Base-by-base conservation (phyloP, 1,284 basidiomycete genomes). In the Trichosporon coremiiforme region DNA sequence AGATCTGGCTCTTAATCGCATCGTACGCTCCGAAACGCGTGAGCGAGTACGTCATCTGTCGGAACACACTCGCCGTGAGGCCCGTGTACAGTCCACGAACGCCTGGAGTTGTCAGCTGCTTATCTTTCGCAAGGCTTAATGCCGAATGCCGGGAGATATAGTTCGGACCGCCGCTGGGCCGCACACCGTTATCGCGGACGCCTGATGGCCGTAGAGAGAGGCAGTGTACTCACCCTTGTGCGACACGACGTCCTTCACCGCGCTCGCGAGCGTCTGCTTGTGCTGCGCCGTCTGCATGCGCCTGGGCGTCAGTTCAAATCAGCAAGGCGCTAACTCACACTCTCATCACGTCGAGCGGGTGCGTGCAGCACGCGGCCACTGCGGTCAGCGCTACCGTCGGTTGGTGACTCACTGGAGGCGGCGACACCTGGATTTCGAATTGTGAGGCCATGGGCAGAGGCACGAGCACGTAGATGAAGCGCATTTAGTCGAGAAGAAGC, bases 281-380 rank as follows among this genome's bases (percentile, higher is more conserved):
- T 64, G 71, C 7, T 75, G 72, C 4, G 78, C 75, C 0, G 81
- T 83, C 71, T 83, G 82, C 78, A 83, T 77, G n/a, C 81, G 80
- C 15, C 82, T 83, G 41, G 15, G 10, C 7, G 36, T 68, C 35
- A 68, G 67, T 50, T 25, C 33, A 12, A n/a, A 6, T 17, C 17
- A 17, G 50, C 3, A 33, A 17, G 17, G 17, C 6, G 20, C 33
- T 12, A 45, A 71, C 82, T 66, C 71, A 93, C 92, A 94, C 91
- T 88, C 93, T 91, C 70, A 91, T 90, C 68, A 94, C 85, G 82
- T 95, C 93, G 64, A 94, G 83, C 35, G 93, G 93, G 84, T 95
- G 93, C 0, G 92, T 94, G 79, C 88, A 91, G 75, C 88, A 90
- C 66, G 92, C 90, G 50, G 93, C 92, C 89, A 94, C 92, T 94